Evolutionary conservation across 75 land plant genomes (phyloP).

Genomic region (Chamaecyparis obtusa): DNA sequence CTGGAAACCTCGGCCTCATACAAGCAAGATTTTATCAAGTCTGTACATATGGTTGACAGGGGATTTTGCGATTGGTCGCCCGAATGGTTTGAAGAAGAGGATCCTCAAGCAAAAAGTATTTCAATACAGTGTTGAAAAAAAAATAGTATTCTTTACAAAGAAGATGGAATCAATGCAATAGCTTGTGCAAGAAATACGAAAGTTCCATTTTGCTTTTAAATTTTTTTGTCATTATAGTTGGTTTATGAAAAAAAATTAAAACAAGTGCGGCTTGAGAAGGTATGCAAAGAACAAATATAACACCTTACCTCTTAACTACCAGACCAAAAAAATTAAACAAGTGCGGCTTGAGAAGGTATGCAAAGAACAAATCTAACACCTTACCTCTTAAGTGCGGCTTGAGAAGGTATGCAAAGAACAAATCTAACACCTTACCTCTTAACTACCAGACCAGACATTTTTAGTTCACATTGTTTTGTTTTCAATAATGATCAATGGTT

Average conservation of each 20-base stretch:
- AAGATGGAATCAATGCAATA: not conserved
- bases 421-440: no score
- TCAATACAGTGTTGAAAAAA: not conserved
- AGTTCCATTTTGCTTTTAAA: not conserved
- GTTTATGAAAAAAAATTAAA: not conserved
- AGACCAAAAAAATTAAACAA: not conserved
- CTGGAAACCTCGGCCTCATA: not conserved
- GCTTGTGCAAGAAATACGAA: not conserved
- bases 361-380: no score
- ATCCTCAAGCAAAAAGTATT: not conserved
- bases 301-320: no score
- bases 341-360: no score
- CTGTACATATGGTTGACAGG: not conserved
- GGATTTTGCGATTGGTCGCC: not conserved
- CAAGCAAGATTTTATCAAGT: not conserved
- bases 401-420: no score
- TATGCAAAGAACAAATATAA: no score
- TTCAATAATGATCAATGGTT: no score
- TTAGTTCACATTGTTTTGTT: no score
- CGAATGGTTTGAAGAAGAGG: not conserved
- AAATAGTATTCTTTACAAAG: not conserved
- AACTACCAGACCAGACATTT: no score
- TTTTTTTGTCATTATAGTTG: not conserved
- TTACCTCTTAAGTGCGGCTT: no score
- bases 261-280: no score